Evolutionary conservation across 208 protist genomes (phyloP).

Genomic region (Leishmania lainsoni): DNA sequence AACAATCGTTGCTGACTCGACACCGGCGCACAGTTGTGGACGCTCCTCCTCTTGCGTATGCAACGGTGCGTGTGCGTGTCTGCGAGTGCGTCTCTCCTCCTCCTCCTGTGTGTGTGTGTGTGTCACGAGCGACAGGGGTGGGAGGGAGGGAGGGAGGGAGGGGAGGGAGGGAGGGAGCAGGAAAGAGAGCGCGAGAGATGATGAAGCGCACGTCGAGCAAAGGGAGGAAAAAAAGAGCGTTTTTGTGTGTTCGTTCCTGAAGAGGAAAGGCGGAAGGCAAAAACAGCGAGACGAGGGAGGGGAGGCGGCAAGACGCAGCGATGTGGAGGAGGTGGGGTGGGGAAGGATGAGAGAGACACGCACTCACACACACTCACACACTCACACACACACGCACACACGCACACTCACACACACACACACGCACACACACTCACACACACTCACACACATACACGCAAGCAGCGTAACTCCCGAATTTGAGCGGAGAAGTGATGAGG

Average conservation of each 20-base stretch:
- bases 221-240: constrained; percentile 19
- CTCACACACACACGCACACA: neutral
- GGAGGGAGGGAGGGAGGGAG: neutral
- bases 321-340: neutral
- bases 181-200: too few relatives aligned
- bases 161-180: neutral
- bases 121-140: neutral
- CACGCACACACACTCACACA: neutral
- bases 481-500: neutral
- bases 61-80: neutral
- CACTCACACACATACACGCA: too few relatives aligned
- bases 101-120: too few relatives aligned
- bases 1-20: neutral
- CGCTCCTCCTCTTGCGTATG: neutral
- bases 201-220: neutral
- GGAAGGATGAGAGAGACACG: neutral
- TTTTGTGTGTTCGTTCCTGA: neutral
- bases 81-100: neutral
- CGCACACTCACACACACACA: too few relatives aligned
- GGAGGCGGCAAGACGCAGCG: neutral
- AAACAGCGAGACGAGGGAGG: neutral
- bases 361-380: neutral
- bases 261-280: neutral
- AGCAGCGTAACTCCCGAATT: neutral
- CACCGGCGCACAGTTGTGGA: neutral